Conservation (phyloP, 1,284 basidiomycete genomes). For the Mycosarcoma maydis region DNA sequence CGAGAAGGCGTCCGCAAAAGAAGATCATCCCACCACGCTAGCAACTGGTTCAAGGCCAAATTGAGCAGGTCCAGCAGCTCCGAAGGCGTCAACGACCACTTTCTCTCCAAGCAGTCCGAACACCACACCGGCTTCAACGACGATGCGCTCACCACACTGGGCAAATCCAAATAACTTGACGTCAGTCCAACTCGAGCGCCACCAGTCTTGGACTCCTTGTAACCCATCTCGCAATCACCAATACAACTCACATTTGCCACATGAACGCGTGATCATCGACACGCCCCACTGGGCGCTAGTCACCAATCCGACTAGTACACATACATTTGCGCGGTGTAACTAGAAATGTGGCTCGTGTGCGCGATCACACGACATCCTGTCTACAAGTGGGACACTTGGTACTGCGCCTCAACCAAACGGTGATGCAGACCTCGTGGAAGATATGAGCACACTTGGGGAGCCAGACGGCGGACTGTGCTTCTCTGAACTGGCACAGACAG, state of each 20-base stretch:
- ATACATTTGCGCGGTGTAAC: no score
- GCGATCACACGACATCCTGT: background rate
- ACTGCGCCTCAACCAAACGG: slow-evolving; percentile 24
- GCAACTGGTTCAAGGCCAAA: slow-evolving; percentile 30
- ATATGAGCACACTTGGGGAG: slow-evolving; percentile 76
- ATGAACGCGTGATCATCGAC: no score
- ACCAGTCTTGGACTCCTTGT: background rate
- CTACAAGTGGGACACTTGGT: slow-evolving; percentile 53
- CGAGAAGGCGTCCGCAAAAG: slow-evolving; percentile 52
- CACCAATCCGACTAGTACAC: no score
- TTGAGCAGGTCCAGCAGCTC: slow-evolving; percentile 16
- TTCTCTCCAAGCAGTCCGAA: slow-evolving; percentile 9
- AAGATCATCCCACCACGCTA: slow-evolving; percentile 24
- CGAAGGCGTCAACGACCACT: slow-evolving; percentile 46
- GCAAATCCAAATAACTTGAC: slow-evolving; percentile 32
- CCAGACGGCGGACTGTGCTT: slow-evolving; percentile 73
- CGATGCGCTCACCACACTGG: slow-evolving; percentile 45
- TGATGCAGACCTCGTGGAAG: slow-evolving; percentile 55
- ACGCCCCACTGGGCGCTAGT: no score
- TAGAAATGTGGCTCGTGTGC: no score
- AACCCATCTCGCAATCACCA: no score
- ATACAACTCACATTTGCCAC: no score
- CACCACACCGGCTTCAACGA: slow-evolving; percentile 49
- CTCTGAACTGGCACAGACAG: slow-evolving; percentile 80
- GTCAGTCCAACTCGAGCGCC: background rate